A percentile compares a stretch with the other conserved stretches of the same genome.
Conservation (phyloP, 176 grass and related monocot genomes). For the Zea mays region Zm-B73-REFERENCE-NAM-5.0 NC_050101.1:93629001-93629500, state of each 20-base stretch:
- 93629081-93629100: conserved; percentile 64
- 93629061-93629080: not conserved
- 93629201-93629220: conserved; percentile 27
- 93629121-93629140: conserved; percentile 75
- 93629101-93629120: conserved; percentile 90
- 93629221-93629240: conserved; percentile 10
- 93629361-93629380: conserved; percentile 20
- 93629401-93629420: too few relatives aligned
- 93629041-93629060: not conserved
- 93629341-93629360: conserved; percentile 10
- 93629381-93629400: not conserved
- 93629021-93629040: not conserved
- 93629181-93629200: conserved; percentile 30
- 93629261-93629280: conserved; percentile 4
- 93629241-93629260: conserved; percentile 7
- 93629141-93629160: conserved; percentile 73
- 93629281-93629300: conserved; percentile 32
- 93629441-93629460: too few relatives aligned
- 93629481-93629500: too few relatives aligned
- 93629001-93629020: not conserved
- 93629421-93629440: too few relatives aligned
- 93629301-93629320: not conserved
- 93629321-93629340: not conserved
- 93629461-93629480: too few relatives aligned
- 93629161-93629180: conserved; percentile 56